A percentile compares a stretch with the other conserved stretches of the same genome.
Conservation (phyloP, 805 yeast genomes). For the Candida cerambycidarum region DNA sequence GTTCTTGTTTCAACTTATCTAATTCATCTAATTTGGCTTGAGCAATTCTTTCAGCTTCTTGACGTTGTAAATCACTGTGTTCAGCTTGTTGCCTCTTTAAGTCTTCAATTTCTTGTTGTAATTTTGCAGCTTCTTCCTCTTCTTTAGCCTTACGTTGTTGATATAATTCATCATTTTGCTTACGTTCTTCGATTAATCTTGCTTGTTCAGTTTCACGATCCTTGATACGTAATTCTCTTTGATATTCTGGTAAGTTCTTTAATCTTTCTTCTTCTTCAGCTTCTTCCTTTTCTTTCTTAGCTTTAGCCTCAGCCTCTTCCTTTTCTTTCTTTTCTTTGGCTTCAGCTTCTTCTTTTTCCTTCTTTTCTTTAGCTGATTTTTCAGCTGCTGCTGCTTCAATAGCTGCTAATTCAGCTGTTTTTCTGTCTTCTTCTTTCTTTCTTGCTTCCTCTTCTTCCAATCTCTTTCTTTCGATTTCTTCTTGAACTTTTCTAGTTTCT, state of each 20-base stretch:
- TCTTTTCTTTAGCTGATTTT: conserved; percentile 16
- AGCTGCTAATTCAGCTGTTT: conserved; percentile 16
- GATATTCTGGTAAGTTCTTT: conserved; percentile 25
- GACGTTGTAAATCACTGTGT: conserved; percentile 24
- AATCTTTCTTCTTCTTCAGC: conserved; percentile 19
- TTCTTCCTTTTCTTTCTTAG: conserved; percentile 6
- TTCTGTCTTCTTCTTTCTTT: conserved; percentile 13
- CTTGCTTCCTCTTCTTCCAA: conserved; percentile 20
- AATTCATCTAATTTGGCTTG: conserved; percentile 32
- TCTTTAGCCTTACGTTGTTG: conserved; percentile 25
- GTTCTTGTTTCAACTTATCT: conserved; percentile 35
- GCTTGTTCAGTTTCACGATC: conserved; percentile 28
- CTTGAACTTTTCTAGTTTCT: conserved; percentile 31
- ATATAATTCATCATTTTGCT: conserved; percentile 26
- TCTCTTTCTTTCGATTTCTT: conserved; percentile 24
- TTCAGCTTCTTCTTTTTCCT: conserved; percentile 17
- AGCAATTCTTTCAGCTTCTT: conserved; percentile 28
- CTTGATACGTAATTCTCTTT: conserved; percentile 24
- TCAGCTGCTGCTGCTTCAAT: conserved; percentile 17
- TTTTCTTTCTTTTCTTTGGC: conserved; percentile 10
- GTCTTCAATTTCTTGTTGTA: conserved; percentile 32
- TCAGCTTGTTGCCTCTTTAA: conserved; percentile 24
- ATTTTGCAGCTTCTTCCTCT: conserved; percentile 26
- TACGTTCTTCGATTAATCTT: conserved; percentile 23
- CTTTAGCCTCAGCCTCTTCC: conserved; percentile 16